Evolutionary conservation across 2,329 filamentous ascomycete species (phyloP).

Genomic region (Akanthomyces muscarius): DNA sequence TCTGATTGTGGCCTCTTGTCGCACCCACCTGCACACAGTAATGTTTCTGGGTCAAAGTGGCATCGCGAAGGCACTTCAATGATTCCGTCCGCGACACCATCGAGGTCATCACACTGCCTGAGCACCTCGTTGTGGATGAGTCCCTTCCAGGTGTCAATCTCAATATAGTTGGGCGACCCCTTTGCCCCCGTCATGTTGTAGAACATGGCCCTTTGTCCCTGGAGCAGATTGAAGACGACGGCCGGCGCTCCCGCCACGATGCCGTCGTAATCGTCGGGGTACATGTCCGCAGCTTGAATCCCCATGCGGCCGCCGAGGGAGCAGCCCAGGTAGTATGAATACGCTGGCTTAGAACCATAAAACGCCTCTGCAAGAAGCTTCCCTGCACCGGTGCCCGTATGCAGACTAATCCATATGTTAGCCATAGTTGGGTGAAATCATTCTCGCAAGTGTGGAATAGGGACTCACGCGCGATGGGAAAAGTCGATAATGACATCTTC

Average conservation of each 20-base stretch:
- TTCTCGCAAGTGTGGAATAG: not conserved
- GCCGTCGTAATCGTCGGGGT: conserved; percentile 55
- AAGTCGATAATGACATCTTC: conserved; percentile 36
- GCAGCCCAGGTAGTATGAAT: conserved; percentile 55
- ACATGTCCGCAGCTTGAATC: conserved; percentile 48
- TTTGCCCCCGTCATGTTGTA: conserved; percentile 38
- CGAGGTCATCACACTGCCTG: conserved; percentile 46
- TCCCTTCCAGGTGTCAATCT: conserved; percentile 21
- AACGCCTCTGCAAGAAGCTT: conserved; percentile 45
- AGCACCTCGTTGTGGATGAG: conserved; percentile 25
- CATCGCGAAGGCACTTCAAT: conserved; percentile 44
- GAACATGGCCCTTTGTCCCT: conserved; percentile 38
- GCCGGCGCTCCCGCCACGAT: conserved; percentile 49
- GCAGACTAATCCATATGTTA: conserved; percentile 27
- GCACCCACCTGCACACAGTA: conserved; percentile 37
- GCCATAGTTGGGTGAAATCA: not conserved
- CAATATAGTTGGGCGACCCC: conserved; percentile 26
- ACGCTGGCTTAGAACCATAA: conserved; percentile 38
- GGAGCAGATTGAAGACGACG: conserved; percentile 32
- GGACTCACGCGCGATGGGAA: conserved; percentile 28
- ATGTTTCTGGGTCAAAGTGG: conserved; percentile 37
- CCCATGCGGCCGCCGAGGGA: conserved; percentile 58
- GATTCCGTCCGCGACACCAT: conserved; percentile 47
- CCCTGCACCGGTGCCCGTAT: conserved; percentile 45
- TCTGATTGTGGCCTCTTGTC: conserved; percentile 14